Conservation (phyloP, 495 filamentous ascomycete species). For the Astrothelium macrocarpum region DNA sequence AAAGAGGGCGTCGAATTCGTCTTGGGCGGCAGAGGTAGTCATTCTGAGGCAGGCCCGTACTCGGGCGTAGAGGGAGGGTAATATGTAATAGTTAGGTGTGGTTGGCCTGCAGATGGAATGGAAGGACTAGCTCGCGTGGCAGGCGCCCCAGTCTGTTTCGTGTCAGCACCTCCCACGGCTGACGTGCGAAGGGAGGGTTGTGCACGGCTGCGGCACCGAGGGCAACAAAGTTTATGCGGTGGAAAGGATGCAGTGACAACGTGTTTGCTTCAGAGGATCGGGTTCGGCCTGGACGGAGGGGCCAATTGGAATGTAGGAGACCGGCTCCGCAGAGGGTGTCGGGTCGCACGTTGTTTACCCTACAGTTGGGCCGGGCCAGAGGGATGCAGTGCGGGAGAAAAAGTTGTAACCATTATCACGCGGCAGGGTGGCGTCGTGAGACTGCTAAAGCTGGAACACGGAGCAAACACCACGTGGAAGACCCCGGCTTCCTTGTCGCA, state of each 20-base stretch:
- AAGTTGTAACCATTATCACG: neutral
- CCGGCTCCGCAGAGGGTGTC: too few species aligned
- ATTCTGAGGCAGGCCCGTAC: conserved; percentile 10
- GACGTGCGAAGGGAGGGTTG: neutral
- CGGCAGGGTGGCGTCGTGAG: neutral
- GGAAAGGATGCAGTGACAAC: neutral
- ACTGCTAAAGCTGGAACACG: conserved; percentile 5
- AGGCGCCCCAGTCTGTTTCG: neutral
- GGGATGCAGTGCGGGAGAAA: neutral
- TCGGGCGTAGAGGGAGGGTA: neutral
- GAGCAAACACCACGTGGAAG: conserved; percentile 3
- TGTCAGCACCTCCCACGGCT: neutral
- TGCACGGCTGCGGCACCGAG: conserved; percentile 1
- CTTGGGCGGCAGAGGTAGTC: conserved; percentile 53
- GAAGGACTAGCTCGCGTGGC: neutral
- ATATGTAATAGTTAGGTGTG: neutral
- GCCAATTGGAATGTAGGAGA: neutral
- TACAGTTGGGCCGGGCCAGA: neutral
- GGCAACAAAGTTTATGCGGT: neutral
- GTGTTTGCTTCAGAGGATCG: neutral
- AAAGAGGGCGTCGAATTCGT: conserved; percentile 73
- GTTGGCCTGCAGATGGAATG: neutral
- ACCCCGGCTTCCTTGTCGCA: neutral
- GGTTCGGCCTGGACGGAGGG: neutral
- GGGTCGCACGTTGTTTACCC: neutral